A percentile compares a stretch with the other conserved stretches of the same genome.
phyloP scores from a whole-genome alignment of 2,329 filamentous ascomycete genomes.

The Albifimbria verrucaria region DNA sequence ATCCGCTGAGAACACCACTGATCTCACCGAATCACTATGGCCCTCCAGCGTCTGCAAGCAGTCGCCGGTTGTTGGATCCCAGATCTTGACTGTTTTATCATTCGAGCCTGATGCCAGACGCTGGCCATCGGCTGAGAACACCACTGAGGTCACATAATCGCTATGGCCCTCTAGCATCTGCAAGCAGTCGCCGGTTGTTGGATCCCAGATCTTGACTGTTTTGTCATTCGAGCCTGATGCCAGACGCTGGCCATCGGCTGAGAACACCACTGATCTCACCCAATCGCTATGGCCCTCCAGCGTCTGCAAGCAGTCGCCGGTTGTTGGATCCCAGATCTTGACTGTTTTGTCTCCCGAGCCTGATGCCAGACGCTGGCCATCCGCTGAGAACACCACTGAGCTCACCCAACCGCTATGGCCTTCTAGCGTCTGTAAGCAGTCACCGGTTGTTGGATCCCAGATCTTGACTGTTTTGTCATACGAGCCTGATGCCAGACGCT shows the following conservation, averaged over 20 bases:
- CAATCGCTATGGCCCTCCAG: neutral
- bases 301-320: neutral
- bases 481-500: constrained; percentile 1
- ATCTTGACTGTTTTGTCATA: constrained; percentile 3
- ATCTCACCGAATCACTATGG: neutral
- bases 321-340: constrained; percentile 3
- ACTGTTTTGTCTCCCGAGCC: neutral
- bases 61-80: constrained; percentile 4
- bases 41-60: constrained; percentile 8
- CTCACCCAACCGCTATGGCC: neutral
- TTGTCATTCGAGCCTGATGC: constrained; percentile 5
- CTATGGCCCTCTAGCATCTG: neutral
- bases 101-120: constrained; percentile 4
- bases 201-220: constrained; percentile 8
- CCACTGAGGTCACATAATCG: constrained; percentile 1
- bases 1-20: constrained; percentile 2
- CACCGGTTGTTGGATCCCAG: constrained; percentile 1
- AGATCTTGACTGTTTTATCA: constrained; percentile 6
- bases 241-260: constrained; percentile 5
- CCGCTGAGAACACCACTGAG: constrained; percentile 4
- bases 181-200: neutral
- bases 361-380: constrained; percentile 4
- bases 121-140: neutral
- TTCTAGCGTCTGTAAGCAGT: neutral
- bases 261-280: constrained; percentile 4